Evolutionary conservation across 1,284 basidiomycete species (phyloP).

Genomic region (Megacollybia platyphylla): DNA sequence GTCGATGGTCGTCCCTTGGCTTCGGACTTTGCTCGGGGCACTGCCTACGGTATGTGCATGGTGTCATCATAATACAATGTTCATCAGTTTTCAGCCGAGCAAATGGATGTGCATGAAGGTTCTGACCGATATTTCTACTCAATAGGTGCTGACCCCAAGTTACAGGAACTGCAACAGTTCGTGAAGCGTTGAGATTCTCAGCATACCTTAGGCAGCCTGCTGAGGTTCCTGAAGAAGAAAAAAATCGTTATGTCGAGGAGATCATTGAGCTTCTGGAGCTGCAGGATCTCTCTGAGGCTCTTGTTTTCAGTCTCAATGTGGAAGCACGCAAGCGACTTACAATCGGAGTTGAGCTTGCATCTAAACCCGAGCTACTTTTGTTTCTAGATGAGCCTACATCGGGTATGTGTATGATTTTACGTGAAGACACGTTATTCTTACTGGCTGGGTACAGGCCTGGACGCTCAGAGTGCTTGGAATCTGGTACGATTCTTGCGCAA

Average conservation of each 20-base stretch:
- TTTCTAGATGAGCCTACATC: slow-evolving; percentile 53
- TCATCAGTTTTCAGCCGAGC: slow-evolving; percentile 48
- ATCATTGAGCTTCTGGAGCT: slow-evolving; percentile 63
- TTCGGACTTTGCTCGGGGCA: slow-evolving; percentile 66
- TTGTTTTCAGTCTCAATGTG: slow-evolving; percentile 51
- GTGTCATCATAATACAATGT: slow-evolving; percentile 15
- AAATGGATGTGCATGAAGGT: slow-evolving; percentile 81
- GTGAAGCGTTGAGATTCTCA: slow-evolving; percentile 84
- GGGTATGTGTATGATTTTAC: slow-evolving; percentile 53
- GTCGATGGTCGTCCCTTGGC: slow-evolving; percentile 70
- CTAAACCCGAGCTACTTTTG: slow-evolving; percentile 72
- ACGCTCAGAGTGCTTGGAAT: slow-evolving; percentile 39
- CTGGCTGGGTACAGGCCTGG: slow-evolving; percentile 22
- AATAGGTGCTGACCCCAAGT: background rate
- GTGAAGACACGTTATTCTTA: slow-evolving; percentile 44
- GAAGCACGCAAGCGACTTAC: slow-evolving; percentile 82
- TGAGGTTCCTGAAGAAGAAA: slow-evolving; percentile 61
- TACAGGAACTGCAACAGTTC: slow-evolving; percentile 61
- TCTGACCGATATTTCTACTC: background rate
- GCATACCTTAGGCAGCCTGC: slow-evolving; percentile 83
- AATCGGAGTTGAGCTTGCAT: slow-evolving; percentile 82
- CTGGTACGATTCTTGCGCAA: slow-evolving; percentile 69
- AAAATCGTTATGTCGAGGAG: slow-evolving; percentile 72
- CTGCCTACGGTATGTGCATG: slow-evolving; percentile 50
- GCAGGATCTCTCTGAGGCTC: slow-evolving; percentile 49